A percentile compares a stretch with the other conserved stretches of the same genome.
phyloP scores from a whole-genome alignment of 2,329 filamentous ascomycete genomes.

The Beauveria scarabaeidicola region DNA sequence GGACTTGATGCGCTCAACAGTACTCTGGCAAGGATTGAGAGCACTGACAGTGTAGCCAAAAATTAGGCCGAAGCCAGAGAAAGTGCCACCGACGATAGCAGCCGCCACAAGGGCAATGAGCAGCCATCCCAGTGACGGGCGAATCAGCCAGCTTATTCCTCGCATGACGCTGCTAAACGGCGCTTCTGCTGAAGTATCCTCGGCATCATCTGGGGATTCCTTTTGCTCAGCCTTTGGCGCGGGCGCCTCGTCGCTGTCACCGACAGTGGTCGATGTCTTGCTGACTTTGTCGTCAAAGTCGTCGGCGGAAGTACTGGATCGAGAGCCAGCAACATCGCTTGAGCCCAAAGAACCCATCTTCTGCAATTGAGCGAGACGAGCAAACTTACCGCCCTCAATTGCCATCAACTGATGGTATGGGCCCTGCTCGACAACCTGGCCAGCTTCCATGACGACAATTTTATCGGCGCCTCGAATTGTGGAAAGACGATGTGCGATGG shows the following conservation, averaged over 20 bases:
- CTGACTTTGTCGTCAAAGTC: not conserved
- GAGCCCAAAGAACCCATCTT: not conserved
- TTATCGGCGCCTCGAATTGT: constrained; percentile 50
- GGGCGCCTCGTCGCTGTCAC: not conserved
- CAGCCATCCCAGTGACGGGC: constrained; percentile 30
- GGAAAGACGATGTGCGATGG: constrained; percentile 50
- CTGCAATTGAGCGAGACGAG: not conserved
- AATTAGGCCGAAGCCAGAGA: constrained; percentile 48
- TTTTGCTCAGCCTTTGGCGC: not conserved
- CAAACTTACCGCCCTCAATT: constrained; percentile 19
- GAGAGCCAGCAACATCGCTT: not conserved
- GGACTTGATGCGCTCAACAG: constrained; percentile 36
- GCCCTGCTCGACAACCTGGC: constrained; percentile 48
- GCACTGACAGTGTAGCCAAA: constrained; percentile 53
- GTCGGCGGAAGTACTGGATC: not conserved
- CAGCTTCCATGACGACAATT: constrained; percentile 53
- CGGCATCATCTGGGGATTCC: not conserved
- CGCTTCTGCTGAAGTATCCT: constrained; percentile 8
- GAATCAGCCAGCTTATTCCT: constrained; percentile 15
- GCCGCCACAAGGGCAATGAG: constrained; percentile 41
- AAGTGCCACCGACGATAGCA: constrained; percentile 46
- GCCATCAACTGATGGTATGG: constrained; percentile 48
- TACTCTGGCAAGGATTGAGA: constrained; percentile 44
- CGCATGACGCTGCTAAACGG: constrained; percentile 16
- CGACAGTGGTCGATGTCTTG: not conserved